Evolutionary conservation across 1,284 basidiomycete genomes (phyloP).

Genomic region (Polyporus tsugae): DNA sequence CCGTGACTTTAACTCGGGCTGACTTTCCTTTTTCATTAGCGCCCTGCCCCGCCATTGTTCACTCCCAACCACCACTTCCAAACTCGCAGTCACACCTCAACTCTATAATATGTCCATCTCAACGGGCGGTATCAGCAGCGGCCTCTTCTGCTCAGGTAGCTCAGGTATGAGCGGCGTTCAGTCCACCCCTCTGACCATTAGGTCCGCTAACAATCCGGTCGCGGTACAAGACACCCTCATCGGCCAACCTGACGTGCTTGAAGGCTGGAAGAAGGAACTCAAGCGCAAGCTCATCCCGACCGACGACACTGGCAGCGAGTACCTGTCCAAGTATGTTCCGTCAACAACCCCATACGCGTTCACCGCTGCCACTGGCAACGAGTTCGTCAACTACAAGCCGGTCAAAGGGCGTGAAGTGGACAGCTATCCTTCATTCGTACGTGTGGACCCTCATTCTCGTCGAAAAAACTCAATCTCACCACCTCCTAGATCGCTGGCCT

Average conservation of each 20-base stretch:
- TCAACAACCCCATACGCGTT: neutral
- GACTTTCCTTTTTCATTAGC: no score
- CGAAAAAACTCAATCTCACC: no score
- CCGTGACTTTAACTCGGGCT: no score
- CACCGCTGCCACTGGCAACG: neutral
- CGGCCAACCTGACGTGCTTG: neutral
- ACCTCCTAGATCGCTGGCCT: neutral
- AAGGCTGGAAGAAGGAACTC: neutral
- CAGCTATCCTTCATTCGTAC: neutral
- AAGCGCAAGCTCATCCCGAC: neutral
- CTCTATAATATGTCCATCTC: neutral
- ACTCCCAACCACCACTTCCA: no score
- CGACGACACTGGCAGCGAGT: neutral
- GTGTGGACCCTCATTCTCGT: neutral
- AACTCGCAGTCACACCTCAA: no score
- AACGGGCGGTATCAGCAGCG: neutral
- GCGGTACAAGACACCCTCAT: neutral
- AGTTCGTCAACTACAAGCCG: neutral
- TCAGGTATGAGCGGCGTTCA: constrained; percentile 1
- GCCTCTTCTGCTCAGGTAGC: neutral
- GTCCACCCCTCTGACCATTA: neutral
- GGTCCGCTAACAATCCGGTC: neutral
- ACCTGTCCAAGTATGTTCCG: neutral
- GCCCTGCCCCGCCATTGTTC: no score
- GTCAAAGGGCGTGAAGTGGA: neutral